phyloP scores from a whole-genome alignment of 2,329 filamentous ascomycete genomes.

The Zopfia rhizophila region DNA sequence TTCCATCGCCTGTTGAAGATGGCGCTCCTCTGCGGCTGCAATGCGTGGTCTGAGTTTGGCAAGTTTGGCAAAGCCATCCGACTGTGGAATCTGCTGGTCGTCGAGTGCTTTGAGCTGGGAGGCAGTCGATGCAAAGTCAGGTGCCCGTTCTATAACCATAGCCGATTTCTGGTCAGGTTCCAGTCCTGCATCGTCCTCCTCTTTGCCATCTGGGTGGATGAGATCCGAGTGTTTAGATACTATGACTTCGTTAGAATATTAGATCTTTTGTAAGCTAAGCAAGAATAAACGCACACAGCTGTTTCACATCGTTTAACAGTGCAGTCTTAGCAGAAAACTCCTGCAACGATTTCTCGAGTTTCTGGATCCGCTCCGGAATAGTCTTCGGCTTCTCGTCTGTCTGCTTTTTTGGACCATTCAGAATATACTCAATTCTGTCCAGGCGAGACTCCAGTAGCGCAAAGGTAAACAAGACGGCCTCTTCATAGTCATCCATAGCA shows the following conservation, averaged over 20 bases:
- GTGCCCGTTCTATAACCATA: slow-evolving; percentile 57
- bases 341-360: slow-evolving; percentile 49
- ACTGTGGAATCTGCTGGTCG: slow-evolving; percentile 56
- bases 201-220: slow-evolving; percentile 33
- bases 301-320: slow-evolving; percentile 52
- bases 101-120: slow-evolving; percentile 57
- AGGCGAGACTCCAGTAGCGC: slow-evolving; percentile 58
- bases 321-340: slow-evolving; percentile 53
- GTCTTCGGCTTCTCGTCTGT: slow-evolving; percentile 37
- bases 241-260: slow-evolving; percentile 36
- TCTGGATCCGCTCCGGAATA: slow-evolving; percentile 48
- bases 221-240: slow-evolving; percentile 55
- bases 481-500: slow-evolving; percentile 51
- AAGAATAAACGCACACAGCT: slow-evolving; percentile 47
- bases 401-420: slow-evolving; percentile 46
- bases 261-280: slow-evolving; percentile 8
- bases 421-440: slow-evolving; percentile 55
- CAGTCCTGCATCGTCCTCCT: slow-evolving; percentile 31
- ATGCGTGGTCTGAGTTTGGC: slow-evolving; percentile 70
- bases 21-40: slow-evolving; percentile 68
- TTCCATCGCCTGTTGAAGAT: slow-evolving; percentile 69
- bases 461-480: slow-evolving; percentile 54
- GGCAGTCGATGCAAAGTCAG: slow-evolving; percentile 53
- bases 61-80: slow-evolving; percentile 61
- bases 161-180: slow-evolving; percentile 38